These are phyloP conservation scores for Schoenoplectus tabernaemontani DNA, from an alignment of 202 grass and related monocot genomes.

Conservation along the genomic window DNA sequence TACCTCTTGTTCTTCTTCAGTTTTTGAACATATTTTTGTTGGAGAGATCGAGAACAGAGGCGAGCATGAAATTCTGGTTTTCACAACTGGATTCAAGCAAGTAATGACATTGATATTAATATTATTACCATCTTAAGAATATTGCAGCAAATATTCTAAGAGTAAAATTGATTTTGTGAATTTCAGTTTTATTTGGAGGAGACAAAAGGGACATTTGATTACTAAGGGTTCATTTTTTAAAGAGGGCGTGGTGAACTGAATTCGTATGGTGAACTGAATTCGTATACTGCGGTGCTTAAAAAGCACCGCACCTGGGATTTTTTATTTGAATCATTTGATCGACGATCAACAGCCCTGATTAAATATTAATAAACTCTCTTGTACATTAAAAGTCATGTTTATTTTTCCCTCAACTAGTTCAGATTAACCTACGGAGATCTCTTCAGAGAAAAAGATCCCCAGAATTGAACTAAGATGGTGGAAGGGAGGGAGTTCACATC, in stretches of 20 bases:
- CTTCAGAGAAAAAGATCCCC: too few relatives aligned
- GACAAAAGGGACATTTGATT: slow-evolving; percentile 81
- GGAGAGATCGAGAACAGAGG: slow-evolving; percentile 71
- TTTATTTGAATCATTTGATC: too few relatives aligned
- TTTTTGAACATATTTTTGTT: slow-evolving; percentile 97
- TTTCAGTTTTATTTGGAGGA: slow-evolving; percentile 97
- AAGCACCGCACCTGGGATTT: too few relatives aligned
- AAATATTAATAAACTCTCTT: too few relatives aligned
- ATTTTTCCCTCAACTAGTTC: too few relatives aligned
- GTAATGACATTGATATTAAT: slow-evolving; percentile 13
- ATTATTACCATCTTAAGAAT: background rate
- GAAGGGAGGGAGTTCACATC: too few relatives aligned
- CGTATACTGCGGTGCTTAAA: too few relatives aligned
- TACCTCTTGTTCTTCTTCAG: slow-evolving; percentile 50
- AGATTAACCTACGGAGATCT: too few relatives aligned
- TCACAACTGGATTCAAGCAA: slow-evolving; percentile 98
- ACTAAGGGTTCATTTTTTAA: slow-evolving; percentile 92
- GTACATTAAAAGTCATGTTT: too few relatives aligned
- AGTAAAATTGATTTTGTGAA: background rate
- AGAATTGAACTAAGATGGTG: too few relatives aligned
- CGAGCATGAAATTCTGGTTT: slow-evolving; percentile 71
- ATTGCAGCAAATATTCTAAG: slow-evolving; percentile 10
- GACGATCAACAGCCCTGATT: too few relatives aligned
- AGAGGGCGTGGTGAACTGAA: slow-evolving; percentile 50
- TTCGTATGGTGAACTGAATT: too few relatives aligned